Evolutionary conservation across 345 rosid genomes (phyloP).

Genomic region (Hypericum androsaemum): DNA sequence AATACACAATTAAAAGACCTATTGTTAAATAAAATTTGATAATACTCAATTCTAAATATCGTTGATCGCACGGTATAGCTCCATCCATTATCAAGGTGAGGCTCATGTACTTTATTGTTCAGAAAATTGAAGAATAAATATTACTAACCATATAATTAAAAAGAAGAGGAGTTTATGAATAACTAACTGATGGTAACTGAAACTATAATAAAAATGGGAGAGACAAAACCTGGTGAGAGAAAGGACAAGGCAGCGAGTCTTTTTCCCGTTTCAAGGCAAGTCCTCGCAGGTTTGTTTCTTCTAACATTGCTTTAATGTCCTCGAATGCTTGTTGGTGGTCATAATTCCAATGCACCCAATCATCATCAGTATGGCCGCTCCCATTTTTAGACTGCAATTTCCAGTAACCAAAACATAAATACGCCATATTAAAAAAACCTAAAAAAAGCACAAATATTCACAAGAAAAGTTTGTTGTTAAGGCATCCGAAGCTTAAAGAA

Average conservation of each 20-base stretch:
- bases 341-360: slow-evolving; percentile 3
- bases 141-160: neutral
- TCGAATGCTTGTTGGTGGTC: slow-evolving; percentile 20
- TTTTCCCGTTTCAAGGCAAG: slow-evolving; percentile 8
- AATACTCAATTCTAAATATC: too few relatives aligned
- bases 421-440: neutral
- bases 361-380: slow-evolving; percentile 3
- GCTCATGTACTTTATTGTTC: too few relatives aligned
- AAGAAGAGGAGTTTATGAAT: neutral
- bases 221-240: slow-evolving; percentile 33
- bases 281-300: slow-evolving; percentile 9
- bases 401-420: neutral
- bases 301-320: slow-evolving; percentile 26
- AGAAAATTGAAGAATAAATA: too few relatives aligned
- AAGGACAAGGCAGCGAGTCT: slow-evolving; percentile 10
- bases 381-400: slow-evolving; percentile 11
- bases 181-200: neutral
- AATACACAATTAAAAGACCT: too few relatives aligned
- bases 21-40: too few relatives aligned
- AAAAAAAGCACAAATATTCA: neutral
- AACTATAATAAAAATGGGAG: neutral
- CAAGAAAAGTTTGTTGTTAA: too few relatives aligned
- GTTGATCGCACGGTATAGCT: too few relatives aligned
- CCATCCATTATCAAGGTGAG: too few relatives aligned
- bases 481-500: too few relatives aligned